Base-by-base conservation (phyloP, 228 moss, liverwort and hornwort species). In the Sphagnum fallax region DNA sequence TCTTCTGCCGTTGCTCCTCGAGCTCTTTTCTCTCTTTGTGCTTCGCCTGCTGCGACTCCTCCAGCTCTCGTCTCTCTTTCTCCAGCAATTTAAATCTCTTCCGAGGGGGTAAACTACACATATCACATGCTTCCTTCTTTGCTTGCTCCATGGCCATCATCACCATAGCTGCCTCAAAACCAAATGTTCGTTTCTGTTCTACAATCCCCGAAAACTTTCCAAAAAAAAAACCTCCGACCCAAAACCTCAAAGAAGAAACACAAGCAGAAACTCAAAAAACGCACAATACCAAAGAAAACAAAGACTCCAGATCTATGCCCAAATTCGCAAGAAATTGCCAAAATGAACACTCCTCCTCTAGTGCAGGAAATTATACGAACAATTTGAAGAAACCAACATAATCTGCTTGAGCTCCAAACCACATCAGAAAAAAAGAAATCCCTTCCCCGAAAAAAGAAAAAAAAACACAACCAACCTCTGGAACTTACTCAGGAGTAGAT, bases 31-130 rank as follows among this genome's bases (percentile, higher is more conserved):
- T 10, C 11, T 8, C 14, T 5, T 8, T 62, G 4, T 16, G 9
- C 4, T 13, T 6, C 49, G 7, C 48, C 55, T 55, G 55, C 8
- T 8, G 9, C 59, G 66, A 69, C 53, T 59, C 71, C 50, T 73
- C 57, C 8, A 47, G 7, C 55, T 78, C 73, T 68, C 51, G 67
- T 32, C 73, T 76, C 66, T 76, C 76, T 64, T 83, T 71, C 72
- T 79, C 83, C 59, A 79, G 58, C 3, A 69, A 66, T 72, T 83
- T 83, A 6, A 83, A 79, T 49, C 76, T 65, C 67, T 83, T 79
- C 5, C 79, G 70, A 51, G 72, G 79, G 4, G 74, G 74, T 47
- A 79, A 72, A 9, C 60, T 69, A 4, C 66, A 53, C 4, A 74
- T 10, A 5, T 16, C 49, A 18, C 68, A 57, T 6, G 73, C 70